Evolutionary conservation across 1,284 basidiomycete species (phyloP), one percentile per base, ranked within the genome.

Genomic region (Rhodofomes roseus): DNA sequence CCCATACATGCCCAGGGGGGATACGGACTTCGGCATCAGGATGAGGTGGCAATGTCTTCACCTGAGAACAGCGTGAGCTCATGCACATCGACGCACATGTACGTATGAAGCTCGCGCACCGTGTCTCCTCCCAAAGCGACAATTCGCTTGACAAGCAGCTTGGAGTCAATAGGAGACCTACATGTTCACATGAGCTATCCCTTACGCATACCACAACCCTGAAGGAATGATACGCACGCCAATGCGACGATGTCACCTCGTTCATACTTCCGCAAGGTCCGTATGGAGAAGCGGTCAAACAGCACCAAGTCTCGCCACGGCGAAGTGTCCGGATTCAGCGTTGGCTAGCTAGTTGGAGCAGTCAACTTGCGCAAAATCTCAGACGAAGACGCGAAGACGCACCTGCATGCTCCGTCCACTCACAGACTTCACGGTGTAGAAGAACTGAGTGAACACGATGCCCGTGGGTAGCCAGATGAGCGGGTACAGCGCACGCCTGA

Each of bases 351-450:
- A 62, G 61, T 63, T 56, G 29, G 66, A 61, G 60, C 64, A 63
- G 60, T 55, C 48, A n/a, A 48, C 25, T 4, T 27, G 22, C 40
- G 40, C 20, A 41, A 37, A n/a, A 40, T 36, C 53, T 20, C 55
- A 36, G 55, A n/a, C 25, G 37, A 52, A 31, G 43, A 27, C 52
- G 29, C 20, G 51, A 53, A 18, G 9, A 63, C 77, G 57, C 63
- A 87, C 89, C 86, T 90, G 87, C 89, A 92, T 92, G 66, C 89
- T 90, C 53, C 82, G 75, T 1, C 89, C 89, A 14, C 75, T 77
- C 27, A 91, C 78, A 2, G 76, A 73, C 62, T 83, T 83, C 41
- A 89, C 51, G 40, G 81, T 77, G 67, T 78, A 86, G 62, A 80
- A 77, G 59, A 83, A 78, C 55, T 84, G 74, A 0, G 78, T 77